Base-by-base conservation (phyloP, 2,329 filamentous ascomycete genomes). In the Knufia fluminis region DNA sequence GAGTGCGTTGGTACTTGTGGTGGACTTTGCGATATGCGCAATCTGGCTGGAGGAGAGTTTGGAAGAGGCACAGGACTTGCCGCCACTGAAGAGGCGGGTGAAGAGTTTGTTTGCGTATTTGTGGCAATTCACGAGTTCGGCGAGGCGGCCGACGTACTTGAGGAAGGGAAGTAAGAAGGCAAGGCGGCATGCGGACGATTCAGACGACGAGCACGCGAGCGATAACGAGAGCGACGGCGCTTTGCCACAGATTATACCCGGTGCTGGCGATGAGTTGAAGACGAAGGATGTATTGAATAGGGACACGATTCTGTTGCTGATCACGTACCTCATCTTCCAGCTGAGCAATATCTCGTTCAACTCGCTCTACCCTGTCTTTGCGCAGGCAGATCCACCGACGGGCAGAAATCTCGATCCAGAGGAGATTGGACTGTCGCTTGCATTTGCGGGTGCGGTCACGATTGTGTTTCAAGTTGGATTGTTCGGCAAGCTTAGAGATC, bases 301-400 rank as follows among this genome's bases (percentile, higher is more conserved):
- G 50, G 89, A 92, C 52, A 95, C 89, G 0, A 65, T 96, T 10
- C 71, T 94, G 2, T 76, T 98, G 0, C 77, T 98, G 4, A 65
- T 79, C 46, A 94, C 90, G 0, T 97, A 95, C 62, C 78, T 96
- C 38, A 83, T 97, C 44, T 98, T 97, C 63, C 90, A 96, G 61
- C 75, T 98, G 3, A 83, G 86, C 53, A 97, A 97, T 65, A 88
- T 96, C 57, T 89, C 88, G 2, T 98, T 90, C 75, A 96, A 95
- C 67, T 91, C 87, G 16, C 73, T 98, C 0, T 98, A 94, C 60
- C 92, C 92, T 1, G 91, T 97, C 48, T 98, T 97, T 60, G 86
- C 84, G 0, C 82, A 90, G 48, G 81, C 85, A 0, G 67, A 77
- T 0, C 74, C 81, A 0, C 92, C 92, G 0, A 83, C 82, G 0